These are phyloP conservation scores for Cladosporium austrohemisphaericum DNA, from an alignment of 2,329 filamentous ascomycete genomes.

Conservation along the genomic window DNA sequence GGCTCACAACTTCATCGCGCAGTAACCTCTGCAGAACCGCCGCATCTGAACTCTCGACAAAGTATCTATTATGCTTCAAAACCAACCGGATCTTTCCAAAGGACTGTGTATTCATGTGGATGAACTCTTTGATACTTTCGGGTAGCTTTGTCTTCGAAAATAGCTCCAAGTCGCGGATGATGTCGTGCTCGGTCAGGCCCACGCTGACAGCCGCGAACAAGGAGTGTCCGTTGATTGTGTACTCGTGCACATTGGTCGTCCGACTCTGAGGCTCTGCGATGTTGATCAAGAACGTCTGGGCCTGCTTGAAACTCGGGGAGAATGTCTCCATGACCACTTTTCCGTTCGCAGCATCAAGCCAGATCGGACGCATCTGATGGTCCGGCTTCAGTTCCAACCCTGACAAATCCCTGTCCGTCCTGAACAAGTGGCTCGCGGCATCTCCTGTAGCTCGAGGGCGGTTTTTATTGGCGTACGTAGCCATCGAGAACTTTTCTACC, in stretches of 20 bases:
- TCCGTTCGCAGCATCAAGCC: constrained; percentile 84
- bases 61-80: constrained; percentile 90
- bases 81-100: constrained; percentile 97
- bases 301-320: constrained; percentile 78
- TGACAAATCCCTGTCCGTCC: constrained; percentile 70
- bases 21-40: constrained; percentile 82
- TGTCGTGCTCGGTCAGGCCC: constrained; percentile 83
- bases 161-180: constrained; percentile 80
- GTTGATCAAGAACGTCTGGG: constrained; percentile 91
- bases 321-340: constrained; percentile 93
- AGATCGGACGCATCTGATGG: constrained; percentile 83
- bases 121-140: constrained; percentile 74
- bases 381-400: constrained; percentile 80
- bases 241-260: constrained; percentile 89
- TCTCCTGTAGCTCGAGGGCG: constrained; percentile 41
- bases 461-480: constrained; percentile 46
- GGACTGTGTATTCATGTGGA: constrained; percentile 76
- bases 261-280: constrained; percentile 91
- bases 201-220: constrained; percentile 94
- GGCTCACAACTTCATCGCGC: constrained; percentile 76
- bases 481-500: constrained; percentile 53
- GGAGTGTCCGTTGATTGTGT: constrained; percentile 84
- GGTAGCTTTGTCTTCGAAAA: constrained; percentile 87
- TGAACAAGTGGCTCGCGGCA: constrained; percentile 54
- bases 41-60: constrained; percentile 86